Evolutionary conservation across 2,329 filamentous ascomycete genomes (phyloP).

Genomic region (Botrytis deweyae): DNA sequence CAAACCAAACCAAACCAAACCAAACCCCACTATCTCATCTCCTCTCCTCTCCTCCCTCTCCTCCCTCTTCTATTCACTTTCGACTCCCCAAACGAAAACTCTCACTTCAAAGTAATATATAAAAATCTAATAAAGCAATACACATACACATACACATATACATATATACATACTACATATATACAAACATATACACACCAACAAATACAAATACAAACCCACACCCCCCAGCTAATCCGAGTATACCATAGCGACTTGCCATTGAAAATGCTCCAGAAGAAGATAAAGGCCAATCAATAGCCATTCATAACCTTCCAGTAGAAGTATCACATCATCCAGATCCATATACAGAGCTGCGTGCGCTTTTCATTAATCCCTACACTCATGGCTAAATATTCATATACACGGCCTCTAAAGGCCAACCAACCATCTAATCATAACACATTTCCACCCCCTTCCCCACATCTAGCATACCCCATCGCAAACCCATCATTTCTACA

Average conservation of each 20-base stretch:
- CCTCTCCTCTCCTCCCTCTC: background rate
- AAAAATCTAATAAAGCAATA: background rate
- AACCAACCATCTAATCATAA: background rate
- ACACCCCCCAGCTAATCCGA: background rate
- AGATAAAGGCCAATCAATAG: background rate
- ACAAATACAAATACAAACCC: background rate
- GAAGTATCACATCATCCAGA: background rate
- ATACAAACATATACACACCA: background rate
- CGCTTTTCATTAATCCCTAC: background rate
- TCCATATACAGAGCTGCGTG: background rate
- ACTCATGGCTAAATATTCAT: background rate
- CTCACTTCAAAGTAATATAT: background rate
- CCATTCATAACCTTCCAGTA: background rate
- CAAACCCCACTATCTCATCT: too few species aligned
- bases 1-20: too few species aligned
- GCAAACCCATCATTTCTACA: background rate
- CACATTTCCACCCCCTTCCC: background rate
- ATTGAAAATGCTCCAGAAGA: background rate
- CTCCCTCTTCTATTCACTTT: background rate
- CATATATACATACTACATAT: too few species aligned
- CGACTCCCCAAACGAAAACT: background rate
- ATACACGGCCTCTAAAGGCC: background rate
- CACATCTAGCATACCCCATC: background rate
- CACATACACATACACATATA: accelerated
- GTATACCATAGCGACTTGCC: background rate